Conservation (phyloP, 177 flowering plant species). For the Vitis hybrid region DNA sequence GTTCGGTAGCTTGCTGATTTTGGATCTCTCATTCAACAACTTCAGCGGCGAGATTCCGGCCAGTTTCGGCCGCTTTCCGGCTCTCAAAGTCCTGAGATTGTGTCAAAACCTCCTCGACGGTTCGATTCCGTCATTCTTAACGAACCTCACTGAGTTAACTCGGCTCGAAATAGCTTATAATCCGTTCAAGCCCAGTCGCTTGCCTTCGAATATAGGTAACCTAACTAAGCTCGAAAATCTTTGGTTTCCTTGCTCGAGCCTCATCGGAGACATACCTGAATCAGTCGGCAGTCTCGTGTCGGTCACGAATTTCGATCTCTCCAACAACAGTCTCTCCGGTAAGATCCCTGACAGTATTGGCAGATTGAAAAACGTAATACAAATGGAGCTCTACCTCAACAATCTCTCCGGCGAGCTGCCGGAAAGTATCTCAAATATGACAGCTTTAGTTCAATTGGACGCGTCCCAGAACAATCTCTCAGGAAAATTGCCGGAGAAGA, state of each 20-base stretch:
- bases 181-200: conserved; percentile 32
- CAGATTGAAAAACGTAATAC: conserved; percentile 25
- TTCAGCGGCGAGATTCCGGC: conserved; percentile 63
- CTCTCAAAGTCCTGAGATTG: conserved; percentile 36
- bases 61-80: conserved; percentile 47
- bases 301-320: conserved; percentile 46
- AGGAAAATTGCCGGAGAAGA: conserved; percentile 48
- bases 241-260: conserved; percentile 27
- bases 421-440: conserved; percentile 43
- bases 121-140: conserved; percentile 44
- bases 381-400: conserved; percentile 48
- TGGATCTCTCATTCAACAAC: conserved; percentile 54
- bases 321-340: conserved; percentile 45
- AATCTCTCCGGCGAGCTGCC: conserved; percentile 59
- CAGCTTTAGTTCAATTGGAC: conserved; percentile 37
- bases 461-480: conserved; percentile 59
- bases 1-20: conserved; percentile 30
- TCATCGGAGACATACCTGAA: conserved; percentile 58
- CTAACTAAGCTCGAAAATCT: conserved; percentile 48
- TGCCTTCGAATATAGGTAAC: conserved; percentile 58
- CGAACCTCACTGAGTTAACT: conserved; percentile 50
- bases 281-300: conserved; percentile 38
- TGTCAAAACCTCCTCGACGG: conserved; percentile 45
- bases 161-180: conserved; percentile 38
- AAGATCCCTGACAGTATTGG: conserved; percentile 51